Evolutionary conservation across 345 rosid genomes (phyloP).

Genomic region (Sisymbrium irio): DNA sequence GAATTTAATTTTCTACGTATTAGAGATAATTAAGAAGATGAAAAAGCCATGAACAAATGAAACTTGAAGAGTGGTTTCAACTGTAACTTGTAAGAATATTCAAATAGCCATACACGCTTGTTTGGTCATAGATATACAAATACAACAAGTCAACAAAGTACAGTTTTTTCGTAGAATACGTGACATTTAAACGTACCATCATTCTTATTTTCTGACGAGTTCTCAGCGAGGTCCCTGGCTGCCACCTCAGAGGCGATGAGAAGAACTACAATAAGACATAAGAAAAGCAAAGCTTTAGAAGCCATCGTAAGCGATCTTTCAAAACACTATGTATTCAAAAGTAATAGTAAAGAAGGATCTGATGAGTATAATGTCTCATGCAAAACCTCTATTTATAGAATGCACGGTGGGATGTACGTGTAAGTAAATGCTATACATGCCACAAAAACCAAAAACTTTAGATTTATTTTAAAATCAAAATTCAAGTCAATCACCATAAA

Average conservation of each 20-base stretch:
- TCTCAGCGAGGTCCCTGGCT: slow-evolving; percentile 21
- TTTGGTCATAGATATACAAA: not conserved
- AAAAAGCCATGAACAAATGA: not conserved
- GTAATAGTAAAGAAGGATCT: not conserved
- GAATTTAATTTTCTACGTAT: not conserved
- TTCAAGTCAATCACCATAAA: not conserved
- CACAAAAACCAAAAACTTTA: not conserved
- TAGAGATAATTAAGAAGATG: not conserved
- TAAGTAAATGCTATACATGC: not conserved
- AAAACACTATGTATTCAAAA: not conserved
- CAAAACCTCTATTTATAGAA: slow-evolving; percentile 11
- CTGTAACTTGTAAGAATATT: not conserved
- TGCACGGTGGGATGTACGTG: not conserved
- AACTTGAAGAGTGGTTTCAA: not conserved
- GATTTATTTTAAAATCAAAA: not conserved
- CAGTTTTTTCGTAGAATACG: not conserved
- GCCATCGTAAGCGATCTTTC: not conserved
- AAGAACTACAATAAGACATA: slow-evolving; percentile 9
- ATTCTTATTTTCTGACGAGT: not conserved
- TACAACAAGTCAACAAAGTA: too few relatives aligned
- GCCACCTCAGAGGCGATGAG: slow-evolving; percentile 25
- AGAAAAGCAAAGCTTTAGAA: slow-evolving; percentile 22
- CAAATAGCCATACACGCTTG: not conserved
- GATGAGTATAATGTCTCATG: not conserved
- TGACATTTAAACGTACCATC: not conserved